Evolutionary conservation across 2,329 filamentous ascomycete species (phyloP).

Genomic region (Neofusicoccum laricinum): DNA sequence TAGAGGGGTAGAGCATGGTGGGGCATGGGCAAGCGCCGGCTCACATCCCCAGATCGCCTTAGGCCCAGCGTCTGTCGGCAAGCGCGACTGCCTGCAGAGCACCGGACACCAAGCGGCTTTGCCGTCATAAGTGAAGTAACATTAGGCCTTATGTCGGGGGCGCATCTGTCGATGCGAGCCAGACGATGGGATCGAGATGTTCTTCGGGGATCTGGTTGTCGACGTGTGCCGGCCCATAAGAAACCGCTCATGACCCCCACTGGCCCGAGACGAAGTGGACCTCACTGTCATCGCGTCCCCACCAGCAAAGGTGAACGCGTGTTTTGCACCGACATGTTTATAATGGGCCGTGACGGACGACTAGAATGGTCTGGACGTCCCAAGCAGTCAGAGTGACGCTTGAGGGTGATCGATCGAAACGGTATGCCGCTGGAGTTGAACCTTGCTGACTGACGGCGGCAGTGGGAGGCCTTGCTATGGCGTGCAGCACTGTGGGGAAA

Average conservation of each 20-base stretch:
- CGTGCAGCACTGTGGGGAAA: neutral
- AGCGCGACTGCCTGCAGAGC: slow-evolving; percentile 7
- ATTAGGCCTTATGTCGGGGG: slow-evolving; percentile 10
- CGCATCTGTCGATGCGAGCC: slow-evolving; percentile 1
- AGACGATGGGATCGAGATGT: slow-evolving; percentile 6
- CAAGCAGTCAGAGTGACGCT: neutral
- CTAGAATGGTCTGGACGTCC: neutral
- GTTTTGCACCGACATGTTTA: neutral
- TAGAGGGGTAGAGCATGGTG: no score
- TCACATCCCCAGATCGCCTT: slow-evolving; percentile 9
- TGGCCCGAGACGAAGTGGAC: neutral
- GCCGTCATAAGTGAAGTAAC: neutral
- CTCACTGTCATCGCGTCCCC: neutral
- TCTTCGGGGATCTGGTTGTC: neutral
- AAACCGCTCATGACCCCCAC: neutral
- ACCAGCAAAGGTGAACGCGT: neutral
- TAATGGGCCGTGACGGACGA: neutral
- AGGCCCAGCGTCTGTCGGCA: slow-evolving; percentile 11
- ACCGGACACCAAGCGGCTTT: slow-evolving; percentile 5
- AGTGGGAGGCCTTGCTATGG: slow-evolving; percentile 4
- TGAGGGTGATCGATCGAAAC: slow-evolving; percentile 1
- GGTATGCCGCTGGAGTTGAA: slow-evolving; percentile 12
- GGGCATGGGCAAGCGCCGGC: slow-evolving; percentile 9
- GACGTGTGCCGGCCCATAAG: slow-evolving; percentile 5
- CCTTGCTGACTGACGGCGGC: slow-evolving; percentile 4